phyloP scores from a whole-genome alignment of 768 basidiomycete genomes.

The Mycena alexandri region DNA sequence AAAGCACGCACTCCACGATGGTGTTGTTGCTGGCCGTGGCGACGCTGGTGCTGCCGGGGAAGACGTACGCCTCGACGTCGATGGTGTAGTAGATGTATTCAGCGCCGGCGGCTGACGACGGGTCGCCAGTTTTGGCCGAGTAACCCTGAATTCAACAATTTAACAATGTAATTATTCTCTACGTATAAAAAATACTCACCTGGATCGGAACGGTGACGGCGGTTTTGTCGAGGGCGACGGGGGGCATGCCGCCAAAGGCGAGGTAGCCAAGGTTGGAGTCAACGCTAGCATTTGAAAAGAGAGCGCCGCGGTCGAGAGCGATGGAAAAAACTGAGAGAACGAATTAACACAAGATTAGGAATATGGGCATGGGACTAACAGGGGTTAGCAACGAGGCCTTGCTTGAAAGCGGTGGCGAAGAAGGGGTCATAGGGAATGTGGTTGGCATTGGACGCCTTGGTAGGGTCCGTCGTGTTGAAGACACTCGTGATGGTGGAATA shows the following conservation, averaged over 20 bases:
- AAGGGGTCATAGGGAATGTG: constrained; percentile 40
- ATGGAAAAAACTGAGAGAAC: constrained; percentile 39
- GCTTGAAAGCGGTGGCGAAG: constrained; percentile 40
- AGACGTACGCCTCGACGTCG: constrained; percentile 37
- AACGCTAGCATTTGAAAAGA: constrained; percentile 10
- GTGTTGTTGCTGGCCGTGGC: constrained; percentile 30
- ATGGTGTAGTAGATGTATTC: constrained; percentile 38
- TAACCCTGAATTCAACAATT: constrained; percentile 42
- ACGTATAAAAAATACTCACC: no score
- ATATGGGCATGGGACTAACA: constrained; percentile 20
- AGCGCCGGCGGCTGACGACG: constrained; percentile 17
- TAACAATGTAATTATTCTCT: no score
- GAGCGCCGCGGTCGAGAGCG: constrained; percentile 39
- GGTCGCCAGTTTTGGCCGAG: constrained; percentile 25
- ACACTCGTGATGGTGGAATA: constrained; percentile 37
- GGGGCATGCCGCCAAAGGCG: constrained; percentile 42
- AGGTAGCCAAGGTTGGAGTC: constrained; percentile 40
- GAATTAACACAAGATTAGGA: not conserved
- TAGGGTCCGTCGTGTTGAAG: constrained; percentile 38
- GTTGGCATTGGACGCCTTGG: constrained; percentile 24
- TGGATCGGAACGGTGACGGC: constrained; percentile 37
- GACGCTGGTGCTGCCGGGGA: constrained; percentile 33
- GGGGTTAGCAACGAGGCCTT: constrained; percentile 33
- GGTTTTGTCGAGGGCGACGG: constrained; percentile 35
- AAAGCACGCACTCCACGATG: constrained; percentile 21